A percentile compares a stretch with the other conserved stretches of the same genome.
These are phyloP conservation scores for Monilinia vaccinii-corymbosi DNA, from an alignment of 2,329 filamentous ascomycete species.

Conservation along the genomic window DNA sequence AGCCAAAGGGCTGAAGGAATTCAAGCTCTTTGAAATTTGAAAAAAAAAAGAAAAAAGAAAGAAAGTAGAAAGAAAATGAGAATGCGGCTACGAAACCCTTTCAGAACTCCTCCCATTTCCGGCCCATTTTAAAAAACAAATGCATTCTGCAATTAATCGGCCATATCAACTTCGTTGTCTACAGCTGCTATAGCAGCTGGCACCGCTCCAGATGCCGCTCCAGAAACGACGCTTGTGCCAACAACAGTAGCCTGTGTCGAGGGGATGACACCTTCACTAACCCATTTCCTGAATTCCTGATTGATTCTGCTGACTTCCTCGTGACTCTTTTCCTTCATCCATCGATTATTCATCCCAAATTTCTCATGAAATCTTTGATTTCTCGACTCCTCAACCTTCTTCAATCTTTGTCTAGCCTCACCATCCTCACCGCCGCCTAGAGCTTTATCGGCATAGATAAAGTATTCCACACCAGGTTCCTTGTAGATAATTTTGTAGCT, in stretches of 20 bases:
- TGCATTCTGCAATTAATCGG: neutral
- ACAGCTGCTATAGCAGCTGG: neutral
- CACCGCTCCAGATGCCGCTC: neutral
- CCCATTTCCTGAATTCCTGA: slow-evolving; percentile 38
- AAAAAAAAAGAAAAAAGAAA: neutral
- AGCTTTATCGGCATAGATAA: slow-evolving; percentile 43
- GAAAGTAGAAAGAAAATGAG: neutral
- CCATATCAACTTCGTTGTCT: slow-evolving; percentile 9
- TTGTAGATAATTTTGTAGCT: slow-evolving; percentile 74
- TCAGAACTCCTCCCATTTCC: neutral
- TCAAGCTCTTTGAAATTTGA: slow-evolving; percentile 1
- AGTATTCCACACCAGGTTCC: slow-evolving; percentile 60
- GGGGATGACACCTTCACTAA: slow-evolving; percentile 28
- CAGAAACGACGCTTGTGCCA: neutral
- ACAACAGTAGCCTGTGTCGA: neutral
- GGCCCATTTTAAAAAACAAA: neutral
- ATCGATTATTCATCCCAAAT: slow-evolving; percentile 42
- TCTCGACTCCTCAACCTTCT: slow-evolving; percentile 30
- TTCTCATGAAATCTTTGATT: slow-evolving; percentile 41
- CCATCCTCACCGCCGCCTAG: slow-evolving; percentile 31
- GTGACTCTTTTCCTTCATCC: slow-evolving; percentile 40
- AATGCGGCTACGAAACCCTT: neutral
- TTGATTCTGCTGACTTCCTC: slow-evolving; percentile 40
- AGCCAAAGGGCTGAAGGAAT: neutral
- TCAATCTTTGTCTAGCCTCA: slow-evolving; percentile 25